Evolutionary conservation across 2,329 filamentous ascomycete species (phyloP).

Genomic region (Colletotrichum falcatum): DNA sequence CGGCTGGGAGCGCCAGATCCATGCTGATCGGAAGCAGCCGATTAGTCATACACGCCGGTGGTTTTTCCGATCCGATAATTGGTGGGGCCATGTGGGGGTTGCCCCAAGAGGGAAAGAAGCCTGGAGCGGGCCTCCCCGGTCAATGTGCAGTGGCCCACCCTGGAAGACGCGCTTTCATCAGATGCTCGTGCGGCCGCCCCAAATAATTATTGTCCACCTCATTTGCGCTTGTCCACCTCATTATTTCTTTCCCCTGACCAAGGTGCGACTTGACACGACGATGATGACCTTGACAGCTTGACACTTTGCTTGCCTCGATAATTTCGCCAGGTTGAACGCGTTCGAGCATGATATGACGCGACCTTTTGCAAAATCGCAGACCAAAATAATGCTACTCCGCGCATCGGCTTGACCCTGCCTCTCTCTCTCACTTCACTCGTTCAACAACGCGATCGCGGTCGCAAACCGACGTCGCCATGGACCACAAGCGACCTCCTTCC

Average conservation of each 20-base stretch:
- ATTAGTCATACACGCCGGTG: constrained; percentile 17
- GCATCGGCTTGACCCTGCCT: constrained; percentile 21
- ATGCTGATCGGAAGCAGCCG: neutral
- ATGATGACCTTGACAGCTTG: constrained; percentile 4
- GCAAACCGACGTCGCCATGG: constrained; percentile 42
- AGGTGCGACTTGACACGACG: constrained; percentile 15
- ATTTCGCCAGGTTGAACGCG: neutral
- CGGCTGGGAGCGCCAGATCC: constrained; percentile 1
- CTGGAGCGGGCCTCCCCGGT: constrained; percentile 18
- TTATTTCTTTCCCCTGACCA: constrained; percentile 31
- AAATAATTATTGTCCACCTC: constrained; percentile 27
- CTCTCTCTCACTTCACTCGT: neutral
- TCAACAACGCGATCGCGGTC: constrained; percentile 27
- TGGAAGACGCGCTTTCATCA: constrained; percentile 37
- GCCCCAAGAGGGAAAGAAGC: constrained; percentile 32
- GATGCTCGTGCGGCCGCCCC: constrained; percentile 21
- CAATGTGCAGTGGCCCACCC: constrained; percentile 14
- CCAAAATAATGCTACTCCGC: constrained; percentile 35
- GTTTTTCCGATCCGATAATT: constrained; percentile 33
- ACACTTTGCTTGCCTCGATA: neutral
- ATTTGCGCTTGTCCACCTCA: constrained; percentile 30
- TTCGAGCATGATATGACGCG: constrained; percentile 38
- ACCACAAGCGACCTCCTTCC: constrained; percentile 43
- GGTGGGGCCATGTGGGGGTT: constrained; percentile 32
- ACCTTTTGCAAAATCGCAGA: constrained; percentile 24